Conservation (phyloP, 495 filamentous ascomycete species). For the Penicillium arizonense region DNA sequence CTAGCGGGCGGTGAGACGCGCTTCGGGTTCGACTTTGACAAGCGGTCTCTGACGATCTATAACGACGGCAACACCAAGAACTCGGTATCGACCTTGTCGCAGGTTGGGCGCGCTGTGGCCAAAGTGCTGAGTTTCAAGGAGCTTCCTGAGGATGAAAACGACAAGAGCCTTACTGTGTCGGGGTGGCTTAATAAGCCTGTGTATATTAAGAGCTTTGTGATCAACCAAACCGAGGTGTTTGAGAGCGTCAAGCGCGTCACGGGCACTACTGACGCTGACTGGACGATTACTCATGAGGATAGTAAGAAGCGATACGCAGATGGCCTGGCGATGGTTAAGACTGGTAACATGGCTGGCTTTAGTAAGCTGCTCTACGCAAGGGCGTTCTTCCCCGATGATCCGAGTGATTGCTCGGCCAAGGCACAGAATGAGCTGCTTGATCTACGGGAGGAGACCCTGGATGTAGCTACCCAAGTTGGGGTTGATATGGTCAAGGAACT, state of each 20-base stretch:
- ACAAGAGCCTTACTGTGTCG: constrained; percentile 31
- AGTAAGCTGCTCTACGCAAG: constrained; percentile 50
- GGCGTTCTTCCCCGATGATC: constrained; percentile 44
- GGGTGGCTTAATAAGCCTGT: constrained; percentile 41
- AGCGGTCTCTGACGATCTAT: constrained; percentile 41
- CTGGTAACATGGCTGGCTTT: constrained; percentile 49
- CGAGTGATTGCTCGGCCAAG: constrained; percentile 33
- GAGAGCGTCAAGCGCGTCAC: constrained; percentile 55
- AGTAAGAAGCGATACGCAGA: constrained; percentile 43
- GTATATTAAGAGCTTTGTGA: constrained; percentile 46
- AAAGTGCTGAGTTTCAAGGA: constrained; percentile 42
- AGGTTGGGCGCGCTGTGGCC: constrained; percentile 48
- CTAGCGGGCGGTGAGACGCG: constrained; percentile 26
- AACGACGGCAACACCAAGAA: constrained; percentile 48
- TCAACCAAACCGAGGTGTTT: constrained; percentile 55
- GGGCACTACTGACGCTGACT: constrained; percentile 50
- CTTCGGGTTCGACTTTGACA: constrained; percentile 51
- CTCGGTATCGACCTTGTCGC: constrained; percentile 41
- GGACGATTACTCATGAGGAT: constrained; percentile 49
- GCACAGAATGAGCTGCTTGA: constrained; percentile 50
- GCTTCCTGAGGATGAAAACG: constrained; percentile 47
- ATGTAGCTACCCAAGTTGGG: constrained; percentile 47
- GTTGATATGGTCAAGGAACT: constrained; percentile 32
- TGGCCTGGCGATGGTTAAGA: constrained; percentile 38
- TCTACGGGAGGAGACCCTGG: constrained; percentile 55